Percentiles rank a stretch among this genome's conserved stretches.
Conservation (phyloP, 2,329 filamentous ascomycete species). For the Fusarium buxicola region DNA sequence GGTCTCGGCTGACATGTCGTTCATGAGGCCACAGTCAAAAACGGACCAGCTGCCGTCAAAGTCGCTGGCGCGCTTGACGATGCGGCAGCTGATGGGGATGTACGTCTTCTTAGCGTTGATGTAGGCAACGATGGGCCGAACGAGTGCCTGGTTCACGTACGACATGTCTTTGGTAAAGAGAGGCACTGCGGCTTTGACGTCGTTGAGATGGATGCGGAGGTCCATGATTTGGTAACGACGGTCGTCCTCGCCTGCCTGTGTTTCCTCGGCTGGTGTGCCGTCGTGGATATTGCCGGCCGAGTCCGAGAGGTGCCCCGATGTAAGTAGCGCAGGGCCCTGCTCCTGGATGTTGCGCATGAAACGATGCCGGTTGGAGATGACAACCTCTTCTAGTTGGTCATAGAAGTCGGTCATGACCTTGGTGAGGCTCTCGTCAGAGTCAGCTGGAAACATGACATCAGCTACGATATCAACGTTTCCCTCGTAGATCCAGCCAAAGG, state of each 20-base stretch:
- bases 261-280: slow-evolving; percentile 12
- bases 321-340: slow-evolving; percentile 43
- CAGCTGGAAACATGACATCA: slow-evolving; percentile 92
- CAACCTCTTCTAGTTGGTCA: slow-evolving; percentile 92
- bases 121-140: slow-evolving; percentile 96
- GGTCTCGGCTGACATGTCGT: slow-evolving; percentile 91
- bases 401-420: slow-evolving; percentile 99
- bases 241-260: slow-evolving; percentile 61
- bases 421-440: slow-evolving; percentile 86
- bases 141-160: slow-evolving; percentile 95
- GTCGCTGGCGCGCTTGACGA: slow-evolving; percentile 88
- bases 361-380: slow-evolving; percentile 79
- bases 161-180: slow-evolving; percentile 92
- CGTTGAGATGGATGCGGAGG: slow-evolving; percentile 92
- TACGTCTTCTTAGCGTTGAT: slow-evolving; percentile 97
- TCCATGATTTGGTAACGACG: slow-evolving; percentile 92
- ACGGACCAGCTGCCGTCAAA: slow-evolving; percentile 97
- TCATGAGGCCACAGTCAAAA: slow-evolving; percentile 93
- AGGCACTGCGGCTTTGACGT: slow-evolving; percentile 91
- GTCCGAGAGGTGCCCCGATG: slow-evolving; percentile 51
- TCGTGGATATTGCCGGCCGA: slow-evolving; percentile 36
- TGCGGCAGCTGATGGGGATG: slow-evolving; percentile 93
- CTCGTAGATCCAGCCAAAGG: slow-evolving; percentile 98
- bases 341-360: slow-evolving; percentile 64
- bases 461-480: slow-evolving; percentile 97